phyloP scores from a whole-genome alignment of 139 green algal genomes.

The Edaphochlamys debaryana region DNA sequence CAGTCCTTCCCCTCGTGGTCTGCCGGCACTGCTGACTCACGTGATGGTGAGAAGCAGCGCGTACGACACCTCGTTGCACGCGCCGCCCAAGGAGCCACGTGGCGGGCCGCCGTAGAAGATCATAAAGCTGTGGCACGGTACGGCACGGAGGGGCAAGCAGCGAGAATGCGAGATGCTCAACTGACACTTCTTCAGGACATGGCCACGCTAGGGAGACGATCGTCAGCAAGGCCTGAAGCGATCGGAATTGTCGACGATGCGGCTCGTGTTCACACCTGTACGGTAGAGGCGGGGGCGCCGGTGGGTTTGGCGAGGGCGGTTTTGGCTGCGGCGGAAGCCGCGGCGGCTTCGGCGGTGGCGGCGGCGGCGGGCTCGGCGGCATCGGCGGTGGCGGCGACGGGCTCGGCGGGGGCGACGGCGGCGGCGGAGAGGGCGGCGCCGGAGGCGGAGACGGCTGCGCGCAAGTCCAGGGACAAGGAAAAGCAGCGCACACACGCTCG shows the following conservation, averaged over 20 bases:
- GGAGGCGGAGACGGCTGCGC: neutral
- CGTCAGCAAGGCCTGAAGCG: no score
- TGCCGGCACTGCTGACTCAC: no score
- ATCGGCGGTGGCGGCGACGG: neutral
- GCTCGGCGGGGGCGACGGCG: neutral
- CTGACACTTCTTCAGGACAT: neutral
- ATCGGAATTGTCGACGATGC: no score
- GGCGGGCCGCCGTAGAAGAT: neutral
- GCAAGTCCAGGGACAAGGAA: no score
- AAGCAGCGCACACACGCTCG: no score
- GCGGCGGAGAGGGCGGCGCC: neutral
- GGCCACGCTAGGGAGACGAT: no score
- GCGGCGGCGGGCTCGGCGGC: neutral
- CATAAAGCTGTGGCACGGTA: neutral
- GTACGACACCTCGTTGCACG: neutral
- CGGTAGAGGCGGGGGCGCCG: neutral
- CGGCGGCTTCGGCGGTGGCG: neutral
- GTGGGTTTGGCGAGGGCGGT: neutral
- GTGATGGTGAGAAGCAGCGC: slow-evolving; percentile 10
- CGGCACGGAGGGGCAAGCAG: no score
- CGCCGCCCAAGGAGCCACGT: neutral
- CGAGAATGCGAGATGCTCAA: neutral
- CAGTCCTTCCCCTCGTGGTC: no score
- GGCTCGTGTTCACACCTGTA: neutral
- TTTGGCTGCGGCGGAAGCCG: neutral